Conservation (phyloP, 2,329 filamentous ascomycete genomes). For the Xylariaceae sp. region DNA sequence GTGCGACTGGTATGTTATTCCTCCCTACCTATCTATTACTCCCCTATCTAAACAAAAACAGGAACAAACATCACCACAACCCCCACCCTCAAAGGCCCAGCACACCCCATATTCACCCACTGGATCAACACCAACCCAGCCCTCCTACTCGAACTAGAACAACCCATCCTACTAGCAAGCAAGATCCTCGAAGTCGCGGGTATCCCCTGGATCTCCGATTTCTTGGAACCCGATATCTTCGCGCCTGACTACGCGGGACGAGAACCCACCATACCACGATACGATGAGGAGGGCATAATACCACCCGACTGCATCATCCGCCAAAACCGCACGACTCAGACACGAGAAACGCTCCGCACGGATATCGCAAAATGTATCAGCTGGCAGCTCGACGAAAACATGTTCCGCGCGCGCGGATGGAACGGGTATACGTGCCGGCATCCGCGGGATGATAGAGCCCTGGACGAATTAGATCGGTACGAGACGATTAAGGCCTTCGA, state of each 20-base stretch:
- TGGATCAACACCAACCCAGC: slow-evolving; percentile 25
- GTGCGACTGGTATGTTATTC: slow-evolving; percentile 27
- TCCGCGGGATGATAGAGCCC: slow-evolving; percentile 20
- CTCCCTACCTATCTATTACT: background rate
- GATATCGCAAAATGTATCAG: slow-evolving; percentile 22
- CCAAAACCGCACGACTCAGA: slow-evolving; percentile 27
- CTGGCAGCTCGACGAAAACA: slow-evolving; percentile 33
- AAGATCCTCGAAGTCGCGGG: slow-evolving; percentile 29
- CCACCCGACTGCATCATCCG: slow-evolving; percentile 24
- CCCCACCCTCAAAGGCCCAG: slow-evolving; percentile 27
- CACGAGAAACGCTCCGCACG: slow-evolving; percentile 18
- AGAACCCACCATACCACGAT: background rate
- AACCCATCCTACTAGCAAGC: slow-evolving; percentile 32
- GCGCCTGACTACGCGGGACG: slow-evolving; percentile 27
- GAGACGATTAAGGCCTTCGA: slow-evolving; percentile 27
- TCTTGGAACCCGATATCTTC: slow-evolving; percentile 32
- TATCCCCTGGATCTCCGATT: slow-evolving; percentile 33
- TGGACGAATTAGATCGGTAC: slow-evolving; percentile 26
- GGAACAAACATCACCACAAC: slow-evolving; percentile 21
- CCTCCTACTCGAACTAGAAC: slow-evolving; percentile 26
- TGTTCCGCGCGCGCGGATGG: slow-evolving; percentile 31
- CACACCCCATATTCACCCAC: slow-evolving; percentile 31
- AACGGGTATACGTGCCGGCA: slow-evolving; percentile 34
- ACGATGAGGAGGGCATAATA: background rate
- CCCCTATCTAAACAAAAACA: slow-evolving; percentile 7